Base-by-base conservation (phyloP, 257 asterid species). In the Solanum appendiculatum region DNA sequence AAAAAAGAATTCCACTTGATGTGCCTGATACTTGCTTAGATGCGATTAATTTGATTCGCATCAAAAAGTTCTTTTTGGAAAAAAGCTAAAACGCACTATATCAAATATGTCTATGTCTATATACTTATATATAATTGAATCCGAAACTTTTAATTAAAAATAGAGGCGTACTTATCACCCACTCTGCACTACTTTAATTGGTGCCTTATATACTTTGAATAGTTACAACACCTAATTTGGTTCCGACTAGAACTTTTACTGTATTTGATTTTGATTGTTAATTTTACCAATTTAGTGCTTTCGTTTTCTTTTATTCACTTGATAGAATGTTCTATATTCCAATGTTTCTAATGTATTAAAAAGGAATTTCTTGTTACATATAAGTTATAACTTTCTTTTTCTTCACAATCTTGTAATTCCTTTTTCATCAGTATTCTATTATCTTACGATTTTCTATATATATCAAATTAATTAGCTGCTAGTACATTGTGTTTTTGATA, bases 211-310 rank as follows among this genome's bases (percentile, higher is more conserved):
- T n/a, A 34, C 29, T 73, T 73, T n/a, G n/a, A n/a, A n/a, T n/a
- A n/a, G n/a, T n/a, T n/a, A n/a, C n/a, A n/a, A n/a, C n/a, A n/a
- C n/a, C n/a, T n/a, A n/a, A n/a, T n/a, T n/a, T n/a, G n/a, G n/a
- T n/a, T n/a, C n/a, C n/a, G n/a, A n/a, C n/a, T n/a, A n/a, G n/a
- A n/a, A n/a, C n/a, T n/a, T n/a, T n/a, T n/a, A n/a, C n/a, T n/a
- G n/a, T n/a, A n/a, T n/a, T n/a, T n/a, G n/a, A n/a, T n/a, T n/a
- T n/a, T n/a, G n/a, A n/a, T n/a, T n/a, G n/a, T n/a, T n/a, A n/a
- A n/a, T n/a, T n/a, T n/a, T n/a, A 78, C 25, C 84, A 78, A 78
- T 25, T 42, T 78, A 16, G 63, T 78, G 84, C 84, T 78, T 78
- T 44, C 2, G 25, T 78, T 78, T 78, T 78, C 39, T 77, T 33